Percentiles rank a stretch among this genome's conserved stretches.
phyloP scores from a whole-genome alignment of 2,329 filamentous ascomycete genomes.

The Macroventuria anomochaeta region DNA sequence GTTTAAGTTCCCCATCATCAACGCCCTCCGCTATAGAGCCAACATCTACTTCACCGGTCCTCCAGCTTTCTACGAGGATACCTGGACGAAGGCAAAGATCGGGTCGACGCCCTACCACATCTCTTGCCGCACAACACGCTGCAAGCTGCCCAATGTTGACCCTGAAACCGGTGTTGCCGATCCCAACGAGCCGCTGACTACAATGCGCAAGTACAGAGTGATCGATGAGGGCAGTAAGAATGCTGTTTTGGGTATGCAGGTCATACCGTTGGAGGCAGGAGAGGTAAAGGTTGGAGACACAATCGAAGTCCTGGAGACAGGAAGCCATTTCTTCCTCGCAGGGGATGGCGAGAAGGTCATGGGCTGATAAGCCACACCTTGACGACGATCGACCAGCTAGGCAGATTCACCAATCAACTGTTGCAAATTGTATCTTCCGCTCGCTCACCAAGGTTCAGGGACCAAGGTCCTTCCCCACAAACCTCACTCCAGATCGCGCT shows the following conservation, averaged over 20 bases:
- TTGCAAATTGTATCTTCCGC: neutral
- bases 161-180: conserved; percentile 65
- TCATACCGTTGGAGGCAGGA: conserved; percentile 58
- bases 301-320: conserved; percentile 41
- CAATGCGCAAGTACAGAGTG: conserved; percentile 64
- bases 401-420: neutral
- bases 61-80: conserved; percentile 71
- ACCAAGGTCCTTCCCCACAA: neutral
- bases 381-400: neutral
- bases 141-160: conserved; percentile 75
- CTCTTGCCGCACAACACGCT: conserved; percentile 70
- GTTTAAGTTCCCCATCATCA: conserved; percentile 53
- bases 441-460: neutral
- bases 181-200: conserved; percentile 62
- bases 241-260: conserved; percentile 70
- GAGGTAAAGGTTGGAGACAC: conserved; percentile 43
- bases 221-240: conserved; percentile 67
- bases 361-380: neutral
- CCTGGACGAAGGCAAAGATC: conserved; percentile 65
- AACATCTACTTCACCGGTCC: conserved; percentile 74
- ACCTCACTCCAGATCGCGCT: neutral
- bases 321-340: conserved; percentile 41
- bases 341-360: conserved; percentile 16
- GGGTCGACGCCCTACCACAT: conserved; percentile 59
- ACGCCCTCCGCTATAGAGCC: conserved; percentile 70